phyloP scores from a whole-genome alignment of 352 stramenopile species.

The Phytopythium montanum region DNA sequence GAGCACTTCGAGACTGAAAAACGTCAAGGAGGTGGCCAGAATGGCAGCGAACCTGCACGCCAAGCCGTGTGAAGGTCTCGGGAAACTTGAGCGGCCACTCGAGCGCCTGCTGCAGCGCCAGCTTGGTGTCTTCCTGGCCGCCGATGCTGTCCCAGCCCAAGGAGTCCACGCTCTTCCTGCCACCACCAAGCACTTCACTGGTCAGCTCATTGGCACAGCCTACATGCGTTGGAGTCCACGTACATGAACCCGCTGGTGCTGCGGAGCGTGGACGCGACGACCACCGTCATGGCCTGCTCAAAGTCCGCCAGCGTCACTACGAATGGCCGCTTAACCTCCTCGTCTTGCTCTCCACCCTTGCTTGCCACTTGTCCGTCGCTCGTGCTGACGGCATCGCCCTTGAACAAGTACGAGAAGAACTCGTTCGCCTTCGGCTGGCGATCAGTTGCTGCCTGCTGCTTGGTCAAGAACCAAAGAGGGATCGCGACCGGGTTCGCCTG shows the following conservation, averaged over 20 bases:
- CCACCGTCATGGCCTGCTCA: constrained; percentile 64
- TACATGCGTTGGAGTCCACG: constrained; percentile 9
- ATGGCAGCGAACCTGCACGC: constrained; percentile 33
- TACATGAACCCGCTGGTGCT: constrained; percentile 53
- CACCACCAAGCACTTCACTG: background rate
- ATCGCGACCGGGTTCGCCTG: constrained; percentile 52
- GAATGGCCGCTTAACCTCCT: constrained; percentile 20
- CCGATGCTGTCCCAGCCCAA: constrained; percentile 76
- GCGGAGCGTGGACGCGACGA: constrained; percentile 65
- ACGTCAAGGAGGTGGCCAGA: too few species aligned
- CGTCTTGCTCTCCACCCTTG: background rate
- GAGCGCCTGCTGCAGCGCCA: constrained; percentile 78
- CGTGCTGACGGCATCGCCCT: constrained; percentile 4
- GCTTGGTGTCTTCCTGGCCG: constrained; percentile 63
- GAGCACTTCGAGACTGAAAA: background rate
- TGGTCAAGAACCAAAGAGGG: constrained; percentile 63
- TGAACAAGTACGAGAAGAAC: constrained; percentile 50
- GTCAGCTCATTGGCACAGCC: constrained; percentile 1
- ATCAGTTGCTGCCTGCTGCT: constrained; percentile 16
- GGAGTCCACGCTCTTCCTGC: constrained; percentile 52
- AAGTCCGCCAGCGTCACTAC: constrained; percentile 70
- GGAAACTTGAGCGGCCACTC: constrained; percentile 87
- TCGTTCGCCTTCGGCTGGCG: constrained; percentile 9
- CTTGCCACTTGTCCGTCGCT: background rate
- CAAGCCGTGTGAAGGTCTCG: constrained; percentile 65